Base-by-base conservation (phyloP, 116 monocot genomes). In the Dioscorea cayenensis region DNA sequence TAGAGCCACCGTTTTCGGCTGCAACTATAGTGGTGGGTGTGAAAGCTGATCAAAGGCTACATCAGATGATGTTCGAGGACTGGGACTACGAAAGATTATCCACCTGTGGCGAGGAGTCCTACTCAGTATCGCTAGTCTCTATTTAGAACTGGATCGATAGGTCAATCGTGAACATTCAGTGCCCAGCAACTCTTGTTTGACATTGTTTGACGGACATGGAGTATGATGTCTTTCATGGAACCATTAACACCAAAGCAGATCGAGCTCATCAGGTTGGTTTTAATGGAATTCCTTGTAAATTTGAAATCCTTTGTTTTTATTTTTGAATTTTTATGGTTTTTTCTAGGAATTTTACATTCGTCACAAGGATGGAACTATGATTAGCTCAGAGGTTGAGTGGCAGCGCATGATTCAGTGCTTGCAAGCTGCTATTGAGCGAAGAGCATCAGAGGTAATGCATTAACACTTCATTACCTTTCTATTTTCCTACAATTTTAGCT, bases 201-300 rank as follows among this genome's bases (percentile, higher is more conserved):
- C n/a, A n/a, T n/a, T n/a, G n/a, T n/a, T n/a, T n/a, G 25, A 89
- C 92, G 3, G 95, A 95, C 72, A 87, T 95, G 90, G 77, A 92
- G 21, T 95, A 92, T 43, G 89, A 85, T 19, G 85, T 92, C 18
- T 92, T 89, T 76, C 95, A 95, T 64, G 95, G 87, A 65, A 87
- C 92, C 37, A 72, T 92, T 51, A 80, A 85, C 68, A 86, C 95
- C 67, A 22, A 65, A 13, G 82, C 63, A 9, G 87, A 89, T 49
- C 81, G 49, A 36, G 86, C 89, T 18, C 69, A 70, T 69, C 81
- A 83, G 81, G 92, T 89, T 51, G 55, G 14, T 55, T 19, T 0
- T 19, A 18, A 18, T 5, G 19, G 5, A n/a, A n/a, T 55, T 55
- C 16, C 55, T 1, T 55, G 19, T 5, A 55, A 2, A 3, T 55